phyloP scores from a whole-genome alignment of 768 basidiomycete genomes.

The Russula sp. region DNA sequence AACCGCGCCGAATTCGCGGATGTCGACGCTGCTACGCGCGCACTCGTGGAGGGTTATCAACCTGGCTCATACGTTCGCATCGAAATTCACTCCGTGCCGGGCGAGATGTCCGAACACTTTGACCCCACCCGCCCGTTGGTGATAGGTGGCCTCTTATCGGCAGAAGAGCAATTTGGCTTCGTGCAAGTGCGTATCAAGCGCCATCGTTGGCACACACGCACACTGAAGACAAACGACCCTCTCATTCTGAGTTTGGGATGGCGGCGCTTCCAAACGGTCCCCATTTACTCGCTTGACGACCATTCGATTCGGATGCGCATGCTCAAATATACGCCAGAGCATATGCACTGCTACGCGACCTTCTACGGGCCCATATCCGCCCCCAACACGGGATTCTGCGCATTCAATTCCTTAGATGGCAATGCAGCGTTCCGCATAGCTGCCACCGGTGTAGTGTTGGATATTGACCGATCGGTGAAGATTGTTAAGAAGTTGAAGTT shows the following conservation, averaged over 20 bases:
- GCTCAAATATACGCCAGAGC: conserved; percentile 99
- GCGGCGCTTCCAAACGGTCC: conserved; percentile 93
- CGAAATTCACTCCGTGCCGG: conserved; percentile 79
- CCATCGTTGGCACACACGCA: conserved; percentile 89
- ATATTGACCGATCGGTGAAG: conserved; percentile 87
- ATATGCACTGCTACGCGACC: conserved; percentile 98
- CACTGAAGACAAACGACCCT: conserved; percentile 96
- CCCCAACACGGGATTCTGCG: conserved; percentile 96
- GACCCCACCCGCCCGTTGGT: conserved; percentile 89
- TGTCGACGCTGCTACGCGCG: conserved; percentile 71
- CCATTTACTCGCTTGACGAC: conserved; percentile 95
- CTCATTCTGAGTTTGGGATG: conserved; percentile 96
- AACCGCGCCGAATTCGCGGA: conserved; percentile 84
- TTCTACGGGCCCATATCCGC: conserved; percentile 92
- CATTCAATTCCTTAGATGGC: conserved; percentile 84
- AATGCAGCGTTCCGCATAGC: conserved; percentile 79
- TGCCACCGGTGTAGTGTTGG: conserved; percentile 92
- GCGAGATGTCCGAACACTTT: conserved; percentile 91
- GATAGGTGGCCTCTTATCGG: conserved; percentile 83
- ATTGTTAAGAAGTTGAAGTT: conserved; percentile 99
- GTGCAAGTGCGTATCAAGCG: conserved; percentile 95
- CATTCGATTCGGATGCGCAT: conserved; percentile 98
- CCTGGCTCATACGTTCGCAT: conserved; percentile 93
- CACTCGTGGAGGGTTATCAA: conserved; percentile 84
- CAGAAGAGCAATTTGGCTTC: conserved; percentile 91